Conservation (phyloP, 2,329 filamentous ascomycete genomes). For the Colletotrichum sp. region DNA sequence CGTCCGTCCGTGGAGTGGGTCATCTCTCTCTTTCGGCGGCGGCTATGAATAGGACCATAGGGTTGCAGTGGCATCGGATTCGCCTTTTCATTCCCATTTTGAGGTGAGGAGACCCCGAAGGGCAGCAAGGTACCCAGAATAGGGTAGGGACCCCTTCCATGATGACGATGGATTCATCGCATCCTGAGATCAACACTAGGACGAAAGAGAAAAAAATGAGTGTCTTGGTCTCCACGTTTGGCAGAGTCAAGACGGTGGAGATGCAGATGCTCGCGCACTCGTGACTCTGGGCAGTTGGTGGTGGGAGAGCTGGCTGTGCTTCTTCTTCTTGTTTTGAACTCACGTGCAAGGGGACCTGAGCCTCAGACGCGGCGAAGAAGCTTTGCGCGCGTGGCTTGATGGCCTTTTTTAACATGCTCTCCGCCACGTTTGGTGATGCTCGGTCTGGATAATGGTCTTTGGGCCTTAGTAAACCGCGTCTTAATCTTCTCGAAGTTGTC, state of each 20-base stretch:
- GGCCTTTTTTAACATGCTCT: not conserved
- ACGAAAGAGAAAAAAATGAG: not conserved
- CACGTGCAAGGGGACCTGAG: no score
- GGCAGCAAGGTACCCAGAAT: not conserved
- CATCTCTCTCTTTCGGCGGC: not conserved
- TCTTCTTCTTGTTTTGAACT: not conserved
- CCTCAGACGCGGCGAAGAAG: no score
- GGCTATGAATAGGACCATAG: slow-evolving; percentile 14
- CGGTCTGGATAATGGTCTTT: not conserved
- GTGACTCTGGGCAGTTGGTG: not conserved
- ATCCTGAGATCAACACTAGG: not conserved
- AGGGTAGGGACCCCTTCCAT: not conserved
- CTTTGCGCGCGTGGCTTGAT: not conserved
- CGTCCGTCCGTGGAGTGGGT: not conserved
- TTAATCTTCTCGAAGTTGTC: not conserved
- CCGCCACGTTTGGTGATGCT: not conserved
- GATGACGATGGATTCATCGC: not conserved
- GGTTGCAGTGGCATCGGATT: slow-evolving; percentile 8
- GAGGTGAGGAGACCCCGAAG: not conserved
- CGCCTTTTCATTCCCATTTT: not conserved
- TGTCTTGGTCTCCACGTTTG: not conserved
- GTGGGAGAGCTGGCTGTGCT: not conserved
- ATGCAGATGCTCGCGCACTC: not conserved
- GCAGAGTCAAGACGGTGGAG: not conserved
- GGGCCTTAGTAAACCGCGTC: not conserved